phyloP scores from a whole-genome alignment of 2,329 filamentous ascomycete genomes.

The Zasmidium angulare region DNA sequence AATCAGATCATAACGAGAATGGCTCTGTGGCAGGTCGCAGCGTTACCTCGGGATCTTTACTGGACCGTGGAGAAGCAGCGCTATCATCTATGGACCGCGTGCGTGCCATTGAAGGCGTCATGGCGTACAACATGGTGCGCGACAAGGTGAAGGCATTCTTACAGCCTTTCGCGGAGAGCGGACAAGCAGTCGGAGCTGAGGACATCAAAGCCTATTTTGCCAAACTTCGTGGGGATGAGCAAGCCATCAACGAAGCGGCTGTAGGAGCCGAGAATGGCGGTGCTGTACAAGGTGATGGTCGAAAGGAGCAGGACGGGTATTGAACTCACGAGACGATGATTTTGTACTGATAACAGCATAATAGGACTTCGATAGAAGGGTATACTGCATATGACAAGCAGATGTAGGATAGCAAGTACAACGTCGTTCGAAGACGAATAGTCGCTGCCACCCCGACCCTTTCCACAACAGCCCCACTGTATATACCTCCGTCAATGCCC shows the following conservation, averaged over 20 bases:
- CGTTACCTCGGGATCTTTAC: conserved; percentile 74
- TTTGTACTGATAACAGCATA: background rate
- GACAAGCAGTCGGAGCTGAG: conserved; percentile 83
- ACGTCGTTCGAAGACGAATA: no score
- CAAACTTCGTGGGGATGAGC: conserved; percentile 83
- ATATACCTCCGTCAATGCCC: no score
- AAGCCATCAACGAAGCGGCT: conserved; percentile 39
- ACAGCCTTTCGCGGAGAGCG: conserved; percentile 89
- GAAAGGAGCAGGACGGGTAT: conserved; percentile 43
- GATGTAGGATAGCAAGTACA: background rate
- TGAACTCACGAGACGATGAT: conserved; percentile 21
- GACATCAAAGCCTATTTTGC: conserved; percentile 98
- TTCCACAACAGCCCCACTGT: no score
- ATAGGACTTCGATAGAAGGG: background rate
- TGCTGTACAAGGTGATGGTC: conserved; percentile 29
- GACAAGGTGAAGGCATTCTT: conserved; percentile 95
- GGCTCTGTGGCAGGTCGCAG: conserved; percentile 44
- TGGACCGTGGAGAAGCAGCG: conserved; percentile 89
- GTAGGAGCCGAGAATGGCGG: conserved; percentile 25
- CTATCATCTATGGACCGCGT: conserved; percentile 91
- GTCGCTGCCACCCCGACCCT: no score
- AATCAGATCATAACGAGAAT: conserved; percentile 52
- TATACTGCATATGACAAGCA: background rate
- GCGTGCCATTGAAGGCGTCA: conserved; percentile 86
- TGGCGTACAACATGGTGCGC: conserved; percentile 96